phyloP scores from a whole-genome alignment of 345 rosid species.

The Noccaea bulbosa region DNA sequence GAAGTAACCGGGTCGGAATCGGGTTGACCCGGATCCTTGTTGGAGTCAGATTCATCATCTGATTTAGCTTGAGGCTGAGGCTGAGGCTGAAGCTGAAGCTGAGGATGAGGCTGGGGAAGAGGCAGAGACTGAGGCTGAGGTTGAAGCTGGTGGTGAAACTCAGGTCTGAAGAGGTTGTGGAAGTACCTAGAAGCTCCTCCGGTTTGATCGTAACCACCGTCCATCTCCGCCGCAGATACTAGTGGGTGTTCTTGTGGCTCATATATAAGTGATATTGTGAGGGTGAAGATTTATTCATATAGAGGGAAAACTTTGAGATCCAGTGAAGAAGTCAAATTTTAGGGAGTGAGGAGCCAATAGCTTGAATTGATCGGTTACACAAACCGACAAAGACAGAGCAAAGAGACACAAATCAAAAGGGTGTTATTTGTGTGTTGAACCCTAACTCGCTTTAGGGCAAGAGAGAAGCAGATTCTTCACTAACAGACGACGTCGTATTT shows the following conservation, averaged over 20 bases:
- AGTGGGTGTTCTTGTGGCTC: slow-evolving; percentile 25
- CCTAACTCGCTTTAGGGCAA: slow-evolving; percentile 46
- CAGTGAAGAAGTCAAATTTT: slow-evolving; percentile 39
- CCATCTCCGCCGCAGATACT: slow-evolving; percentile 45
- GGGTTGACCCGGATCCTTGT: slow-evolving; percentile 36
- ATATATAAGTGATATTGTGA: slow-evolving; percentile 22
- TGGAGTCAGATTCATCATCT: slow-evolving; percentile 46
- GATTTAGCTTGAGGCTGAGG: slow-evolving; percentile 36
- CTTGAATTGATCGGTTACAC: slow-evolving; percentile 48
- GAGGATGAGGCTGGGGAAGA: slow-evolving; percentile 20
- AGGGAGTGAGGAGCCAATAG: slow-evolving; percentile 43
- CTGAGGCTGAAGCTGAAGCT: slow-evolving; percentile 6
- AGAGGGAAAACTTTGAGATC: slow-evolving; percentile 30
- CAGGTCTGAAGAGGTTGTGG: slow-evolving; percentile 56
- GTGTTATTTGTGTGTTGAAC: slow-evolving; percentile 37
- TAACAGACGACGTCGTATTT: slow-evolving; percentile 34
- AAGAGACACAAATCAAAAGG: slow-evolving; percentile 39
- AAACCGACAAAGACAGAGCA: slow-evolving; percentile 44
- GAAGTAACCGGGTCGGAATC: slow-evolving; percentile 44
- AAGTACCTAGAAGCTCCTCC: slow-evolving; percentile 44
- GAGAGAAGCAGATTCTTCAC: slow-evolving; percentile 34
- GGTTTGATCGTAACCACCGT: slow-evolving; percentile 43
- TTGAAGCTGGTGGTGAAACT: slow-evolving; percentile 48
- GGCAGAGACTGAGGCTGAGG: slow-evolving; percentile 22
- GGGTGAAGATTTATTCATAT: slow-evolving; percentile 28